Evolutionary conservation across 2,329 filamentous ascomycete genomes (phyloP).

Genomic region (Neophaeococcomyces aloes): DNA sequence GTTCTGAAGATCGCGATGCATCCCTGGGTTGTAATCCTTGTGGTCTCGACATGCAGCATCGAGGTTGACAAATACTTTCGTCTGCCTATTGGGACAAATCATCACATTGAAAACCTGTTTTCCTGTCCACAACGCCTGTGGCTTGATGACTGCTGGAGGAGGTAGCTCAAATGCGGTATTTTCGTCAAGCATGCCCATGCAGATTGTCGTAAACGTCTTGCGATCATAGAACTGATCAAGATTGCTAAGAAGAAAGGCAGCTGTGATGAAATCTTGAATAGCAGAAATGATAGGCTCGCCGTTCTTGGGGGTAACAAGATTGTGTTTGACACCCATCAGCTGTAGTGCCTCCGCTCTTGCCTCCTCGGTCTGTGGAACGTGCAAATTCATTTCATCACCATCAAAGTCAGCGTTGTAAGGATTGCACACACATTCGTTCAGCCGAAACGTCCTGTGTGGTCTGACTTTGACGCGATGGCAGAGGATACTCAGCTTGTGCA

Average conservation of each 20-base stretch:
- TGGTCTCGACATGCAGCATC: conserved; percentile 84
- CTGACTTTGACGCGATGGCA: conserved; percentile 87
- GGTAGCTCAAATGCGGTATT: conserved; percentile 71
- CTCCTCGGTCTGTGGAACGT: conserved; percentile 96
- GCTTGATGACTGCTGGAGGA: conserved; percentile 75
- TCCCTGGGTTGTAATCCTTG: conserved; percentile 49
- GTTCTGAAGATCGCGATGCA: conserved; percentile 55
- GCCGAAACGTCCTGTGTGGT: conserved; percentile 87
- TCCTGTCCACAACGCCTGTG: conserved; percentile 82
- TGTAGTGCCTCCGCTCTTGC: conserved; percentile 89
- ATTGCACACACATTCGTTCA: conserved; percentile 96
- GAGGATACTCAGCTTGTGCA: conserved; percentile 98
- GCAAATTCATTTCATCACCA: conserved; percentile 97
- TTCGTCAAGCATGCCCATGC: conserved; percentile 85
- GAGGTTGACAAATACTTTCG: conserved; percentile 74
- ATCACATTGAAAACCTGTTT: conserved; percentile 93
- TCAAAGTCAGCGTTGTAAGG: conserved; percentile 99
- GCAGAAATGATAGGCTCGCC: conserved; percentile 96
- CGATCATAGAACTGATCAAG: conserved; percentile 91
- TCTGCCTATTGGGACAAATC: conserved; percentile 79
- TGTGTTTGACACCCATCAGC: conserved; percentile 96
- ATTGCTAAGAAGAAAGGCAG: conserved; percentile 77
- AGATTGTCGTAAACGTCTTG: conserved; percentile 77
- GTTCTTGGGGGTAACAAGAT: conserved; percentile 90
- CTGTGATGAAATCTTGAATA: conserved; percentile 99